Evolutionary conservation across 352 stramenopile genomes (phyloP).

Genomic region (Ophiocytium majus): DNA sequence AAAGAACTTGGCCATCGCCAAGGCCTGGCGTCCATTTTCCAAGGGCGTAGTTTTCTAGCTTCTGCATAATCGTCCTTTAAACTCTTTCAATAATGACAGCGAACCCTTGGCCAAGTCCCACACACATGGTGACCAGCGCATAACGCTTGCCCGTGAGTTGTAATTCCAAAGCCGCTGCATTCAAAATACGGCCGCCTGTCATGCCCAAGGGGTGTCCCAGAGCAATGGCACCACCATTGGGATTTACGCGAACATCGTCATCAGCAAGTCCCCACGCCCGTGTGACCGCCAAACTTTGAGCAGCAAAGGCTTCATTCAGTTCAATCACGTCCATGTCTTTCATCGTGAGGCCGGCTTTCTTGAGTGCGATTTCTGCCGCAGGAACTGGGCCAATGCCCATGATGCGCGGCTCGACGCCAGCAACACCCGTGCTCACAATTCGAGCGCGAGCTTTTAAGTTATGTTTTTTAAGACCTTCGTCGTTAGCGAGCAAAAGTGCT

Average conservation of each 20-base stretch:
- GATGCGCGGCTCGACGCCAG: constrained; percentile 68
- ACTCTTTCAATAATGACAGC: not conserved
- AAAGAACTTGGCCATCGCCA: not conserved
- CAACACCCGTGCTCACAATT: constrained; percentile 73
- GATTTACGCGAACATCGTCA: constrained; percentile 65
- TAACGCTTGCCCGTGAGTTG: not conserved
- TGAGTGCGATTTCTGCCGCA: constrained; percentile 61
- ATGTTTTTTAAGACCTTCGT: constrained; percentile 71
- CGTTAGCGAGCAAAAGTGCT: constrained; percentile 75
- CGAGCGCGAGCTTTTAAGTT: constrained; percentile 70
- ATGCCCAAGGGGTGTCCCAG: constrained; percentile 77
- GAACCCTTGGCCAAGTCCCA: not conserved
- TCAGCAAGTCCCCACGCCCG: constrained; percentile 63
- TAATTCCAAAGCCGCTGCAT: constrained; percentile 6
- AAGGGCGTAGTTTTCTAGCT: not conserved
- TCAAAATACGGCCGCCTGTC: constrained; percentile 61
- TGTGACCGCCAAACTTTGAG: constrained; percentile 54
- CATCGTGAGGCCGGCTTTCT: constrained; percentile 22
- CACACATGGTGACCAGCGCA: constrained; percentile 9
- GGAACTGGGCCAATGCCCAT: constrained; percentile 84
- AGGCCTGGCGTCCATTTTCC: not conserved
- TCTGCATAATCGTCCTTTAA: constrained; percentile 10
- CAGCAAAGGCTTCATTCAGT: constrained; percentile 82
- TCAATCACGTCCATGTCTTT: constrained; percentile 79
- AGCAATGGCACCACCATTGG: constrained; percentile 78